These are phyloP conservation scores for Pontederia paniculata DNA, from an alignment of 176 grass and related monocot species.

Conservation along the genomic window DNA sequence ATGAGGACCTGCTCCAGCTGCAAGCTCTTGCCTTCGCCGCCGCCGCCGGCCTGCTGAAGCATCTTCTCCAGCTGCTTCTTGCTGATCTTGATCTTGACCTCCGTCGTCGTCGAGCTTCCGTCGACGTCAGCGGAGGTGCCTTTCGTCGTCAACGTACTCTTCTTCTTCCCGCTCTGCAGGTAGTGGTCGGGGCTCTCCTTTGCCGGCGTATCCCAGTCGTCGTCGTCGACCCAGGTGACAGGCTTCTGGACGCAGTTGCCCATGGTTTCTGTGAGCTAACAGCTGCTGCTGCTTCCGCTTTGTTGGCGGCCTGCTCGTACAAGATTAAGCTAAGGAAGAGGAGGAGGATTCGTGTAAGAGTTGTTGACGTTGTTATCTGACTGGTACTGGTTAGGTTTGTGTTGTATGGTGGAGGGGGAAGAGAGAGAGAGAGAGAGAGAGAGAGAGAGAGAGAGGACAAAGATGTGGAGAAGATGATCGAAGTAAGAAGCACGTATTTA, in stretches of 20 bases:
- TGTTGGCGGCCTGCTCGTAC: too few species aligned
- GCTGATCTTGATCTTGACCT: slow-evolving; percentile 16
- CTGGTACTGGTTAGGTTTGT: too few species aligned
- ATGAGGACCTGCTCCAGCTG: neutral
- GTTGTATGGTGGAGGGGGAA: too few species aligned
- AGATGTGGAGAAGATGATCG: too few species aligned
- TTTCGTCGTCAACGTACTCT: neutral
- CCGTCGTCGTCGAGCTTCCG: neutral
- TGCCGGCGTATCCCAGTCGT: neutral
- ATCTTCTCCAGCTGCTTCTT: slow-evolving; percentile 21
- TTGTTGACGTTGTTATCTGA: too few species aligned
- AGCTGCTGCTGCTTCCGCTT: too few species aligned
- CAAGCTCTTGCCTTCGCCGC: slow-evolving; percentile 1
- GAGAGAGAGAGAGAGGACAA: too few species aligned
- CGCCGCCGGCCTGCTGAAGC: neutral
- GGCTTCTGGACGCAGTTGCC: slow-evolving; percentile 22
- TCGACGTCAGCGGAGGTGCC: neutral
- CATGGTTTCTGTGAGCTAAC: neutral
- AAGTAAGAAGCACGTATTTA: too few species aligned
- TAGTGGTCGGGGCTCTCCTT: neutral
- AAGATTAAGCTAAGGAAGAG: too few species aligned
- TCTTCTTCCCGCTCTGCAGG: neutral
- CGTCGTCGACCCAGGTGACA: slow-evolving; percentile 14
- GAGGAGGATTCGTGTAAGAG: too few species aligned
- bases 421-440: too few species aligned